Evolutionary conservation across 208 protist species (phyloP), one percentile per base, ranked within the genome.

Genomic region (Trypanosomatidae sp.): DNA sequence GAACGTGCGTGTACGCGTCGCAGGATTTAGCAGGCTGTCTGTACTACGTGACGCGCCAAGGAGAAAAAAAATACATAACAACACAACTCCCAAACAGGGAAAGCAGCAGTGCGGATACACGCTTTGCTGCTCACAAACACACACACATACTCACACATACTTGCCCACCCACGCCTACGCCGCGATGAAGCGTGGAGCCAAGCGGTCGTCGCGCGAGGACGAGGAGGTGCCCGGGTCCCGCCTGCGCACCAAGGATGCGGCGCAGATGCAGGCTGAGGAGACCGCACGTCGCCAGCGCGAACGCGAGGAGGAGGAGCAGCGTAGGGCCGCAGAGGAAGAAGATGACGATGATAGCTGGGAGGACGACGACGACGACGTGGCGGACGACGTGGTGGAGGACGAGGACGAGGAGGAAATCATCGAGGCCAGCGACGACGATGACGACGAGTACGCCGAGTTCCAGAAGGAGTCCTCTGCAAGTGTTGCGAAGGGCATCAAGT

Each of bases 381-480:
- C 74, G 22, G 62, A 66, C 6, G n/a, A n/a, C n/a, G n/a, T n/a
- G n/a, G n/a, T 83, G 28, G 82, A 89, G 0, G 79, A 92, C 25
- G 71, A 82, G 2, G 84, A 82, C 19, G 77, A 84, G 12, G 88
- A 92, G 62, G 86, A 92, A 59, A 84, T 88, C 66, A 83, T 88
- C 59, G 82, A 85, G 25, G 84, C 86, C 22, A 78, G 79, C 75
- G 81, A 79, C 74, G 85, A 91, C 36, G 81, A 86, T 56, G 87
- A 91, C 60, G 86, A 85, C 62, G 92, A 93, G 72, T 94, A 97
- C 80, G 88, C 86, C 17, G 88, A 90, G 39, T 89, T 94, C 55
- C 84, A 91, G 76, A 84, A 86, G 30, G 92, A 97, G 81, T 73
- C 83, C 9, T 77, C 44, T n/a, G 30, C 55, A 30, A 25, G 50